Percentiles rank a stretch among this genome's conserved stretches.
phyloP scores from a whole-genome alignment of 2,329 filamentous ascomycete genomes.

The Aspergillus niger region DNA sequence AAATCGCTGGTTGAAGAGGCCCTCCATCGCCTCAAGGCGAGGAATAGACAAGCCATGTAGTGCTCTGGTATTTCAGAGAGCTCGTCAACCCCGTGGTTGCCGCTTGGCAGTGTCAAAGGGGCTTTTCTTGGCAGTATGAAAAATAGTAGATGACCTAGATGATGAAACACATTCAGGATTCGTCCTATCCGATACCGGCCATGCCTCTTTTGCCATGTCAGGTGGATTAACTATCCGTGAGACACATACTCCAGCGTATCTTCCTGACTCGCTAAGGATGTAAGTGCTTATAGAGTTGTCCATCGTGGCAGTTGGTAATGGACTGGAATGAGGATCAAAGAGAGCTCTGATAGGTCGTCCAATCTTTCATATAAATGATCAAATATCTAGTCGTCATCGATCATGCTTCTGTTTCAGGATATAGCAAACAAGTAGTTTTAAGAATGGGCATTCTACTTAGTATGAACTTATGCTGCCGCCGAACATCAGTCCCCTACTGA shows the following conservation, averaged over 20 bases:
- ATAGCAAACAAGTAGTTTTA: no score
- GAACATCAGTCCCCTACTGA: no score
- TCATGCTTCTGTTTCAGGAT: no score
- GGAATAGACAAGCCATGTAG: constrained; percentile 26
- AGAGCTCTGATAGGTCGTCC: constrained; percentile 44
- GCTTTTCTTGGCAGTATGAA: neutral
- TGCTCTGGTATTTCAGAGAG: neutral
- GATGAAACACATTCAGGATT: constrained; percentile 38
- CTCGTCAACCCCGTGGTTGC: neutral
- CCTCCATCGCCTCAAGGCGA: constrained; percentile 41
- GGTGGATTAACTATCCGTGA: constrained; percentile 1
- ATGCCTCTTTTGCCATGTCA: neutral
- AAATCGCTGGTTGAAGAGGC: constrained; percentile 47
- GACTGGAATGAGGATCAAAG: constrained; percentile 39
- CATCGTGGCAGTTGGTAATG: constrained; percentile 7
- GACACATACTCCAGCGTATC: constrained; percentile 36
- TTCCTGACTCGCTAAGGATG: constrained; percentile 20
- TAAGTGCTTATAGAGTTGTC: constrained; percentile 29
- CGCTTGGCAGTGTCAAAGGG: neutral
- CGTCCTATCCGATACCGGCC: constrained; percentile 20
- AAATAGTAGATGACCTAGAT: constrained; percentile 26
- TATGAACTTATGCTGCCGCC: no score
- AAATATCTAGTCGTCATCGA: neutral
- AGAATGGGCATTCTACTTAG: no score
- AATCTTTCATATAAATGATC: neutral